phyloP scores from a whole-genome alignment of 169 alveolate species.

The Theileria parva region DNA sequence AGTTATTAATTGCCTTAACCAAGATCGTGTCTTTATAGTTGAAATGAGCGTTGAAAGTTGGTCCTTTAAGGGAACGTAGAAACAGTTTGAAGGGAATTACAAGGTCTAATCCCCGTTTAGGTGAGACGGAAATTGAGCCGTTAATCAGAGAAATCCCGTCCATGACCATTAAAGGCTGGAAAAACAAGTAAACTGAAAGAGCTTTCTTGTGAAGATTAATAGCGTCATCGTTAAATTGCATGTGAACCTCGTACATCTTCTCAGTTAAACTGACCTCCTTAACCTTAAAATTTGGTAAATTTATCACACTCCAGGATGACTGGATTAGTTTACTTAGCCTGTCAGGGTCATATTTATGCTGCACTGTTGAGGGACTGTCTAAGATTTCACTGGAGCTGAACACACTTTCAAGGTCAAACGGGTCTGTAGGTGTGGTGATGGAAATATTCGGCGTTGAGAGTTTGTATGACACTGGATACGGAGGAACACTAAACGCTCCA shows the following conservation, averaged over 20 bases:
- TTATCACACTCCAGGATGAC: constrained; percentile 4
- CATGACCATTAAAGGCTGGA: background rate
- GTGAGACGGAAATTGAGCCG: background rate
- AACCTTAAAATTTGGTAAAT: constrained; percentile 10
- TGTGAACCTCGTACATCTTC: constrained; percentile 2
- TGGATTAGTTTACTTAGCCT: too few species aligned
- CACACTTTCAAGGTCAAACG: too few species aligned
- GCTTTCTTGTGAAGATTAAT: background rate
- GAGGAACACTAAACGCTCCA: constrained; percentile 1
- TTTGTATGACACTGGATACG: constrained; percentile 5
- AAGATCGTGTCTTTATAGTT: background rate
- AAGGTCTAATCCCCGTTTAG: background rate
- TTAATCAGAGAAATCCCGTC: background rate
- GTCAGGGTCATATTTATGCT: too few species aligned
- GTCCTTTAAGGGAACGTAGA: background rate
- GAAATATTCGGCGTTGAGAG: background rate
- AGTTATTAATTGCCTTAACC: background rate
- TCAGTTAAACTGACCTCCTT: constrained; percentile 7
- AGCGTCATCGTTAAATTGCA: background rate
- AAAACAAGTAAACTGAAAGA: background rate
- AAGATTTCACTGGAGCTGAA: too few species aligned
- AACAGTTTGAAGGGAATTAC: constrained; percentile 1
- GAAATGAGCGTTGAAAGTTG: background rate
- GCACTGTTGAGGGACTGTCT: too few species aligned
- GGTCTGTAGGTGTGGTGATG: too few species aligned